Base-by-base conservation (phyloP, 2,329 filamentous ascomycete species). In the Bipolaris victoriae region DNA sequence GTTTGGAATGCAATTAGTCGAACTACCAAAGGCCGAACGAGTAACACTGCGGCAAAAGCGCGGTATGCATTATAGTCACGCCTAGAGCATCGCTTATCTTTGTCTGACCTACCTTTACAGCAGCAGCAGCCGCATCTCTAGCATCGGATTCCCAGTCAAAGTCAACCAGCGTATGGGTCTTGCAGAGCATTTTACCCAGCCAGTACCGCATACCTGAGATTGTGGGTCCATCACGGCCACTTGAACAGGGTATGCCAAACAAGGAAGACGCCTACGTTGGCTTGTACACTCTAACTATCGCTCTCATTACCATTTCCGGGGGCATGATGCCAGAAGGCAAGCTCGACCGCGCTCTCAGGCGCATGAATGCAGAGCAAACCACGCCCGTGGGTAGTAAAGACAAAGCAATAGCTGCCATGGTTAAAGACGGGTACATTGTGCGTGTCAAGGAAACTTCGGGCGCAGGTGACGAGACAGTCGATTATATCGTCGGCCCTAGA, bases 1-100 rank as follows among this genome's bases (percentile, higher is more conserved):
- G 1, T 98, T 97, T 77, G 95, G 95, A n/a, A 97, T 98, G 92
- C 85, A 93, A 74, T 85, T 99, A 82, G 83, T 86, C 3, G 93
- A 97, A 77, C 81, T 98, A 48, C 92, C 95, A 0, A 81, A 84
- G 1, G 86, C 85, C 69, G 94, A 97, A 70, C 96, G 92, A 76
- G 84, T 90, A 47, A 92, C 92, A 0, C 78, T 97, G 33, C 87
- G 87, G 57, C 90, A 96, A 72, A 86, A 91, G 67, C 88, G 90
- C 82, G 90, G 89, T 88, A 78, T 59, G 79, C 70, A 36, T 47
- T 5, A 4, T 16, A 20, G 1, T 4, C 6, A 33, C 13, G 43
- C 5, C 26, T 5, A 7, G 16, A n/a, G 10, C 16, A 5, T 29
- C 7, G 4, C 7, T 2, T 1, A 1, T n/a, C 7, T 29, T 35